These are phyloP conservation scores for Didymella pomorum DNA, from an alignment of 2,329 filamentous ascomycete genomes.

Conservation along the genomic window DNA sequence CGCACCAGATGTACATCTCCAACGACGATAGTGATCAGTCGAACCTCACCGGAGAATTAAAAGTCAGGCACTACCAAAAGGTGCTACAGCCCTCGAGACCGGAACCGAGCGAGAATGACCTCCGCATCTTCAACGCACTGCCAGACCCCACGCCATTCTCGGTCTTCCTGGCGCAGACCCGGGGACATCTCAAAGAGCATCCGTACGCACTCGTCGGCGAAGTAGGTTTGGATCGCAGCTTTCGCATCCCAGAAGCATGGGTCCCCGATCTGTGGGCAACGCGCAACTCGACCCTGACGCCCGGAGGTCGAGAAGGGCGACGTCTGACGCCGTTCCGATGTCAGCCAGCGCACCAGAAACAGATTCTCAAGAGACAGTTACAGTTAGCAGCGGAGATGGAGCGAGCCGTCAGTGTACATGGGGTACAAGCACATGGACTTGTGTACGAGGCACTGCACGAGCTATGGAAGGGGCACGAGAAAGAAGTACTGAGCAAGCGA, in stretches of 20 bases:
- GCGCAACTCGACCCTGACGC: constrained; percentile 64
- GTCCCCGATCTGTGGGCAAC: constrained; percentile 51
- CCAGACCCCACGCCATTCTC: constrained; percentile 69
- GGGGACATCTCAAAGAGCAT: constrained; percentile 62
- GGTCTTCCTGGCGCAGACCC: constrained; percentile 65
- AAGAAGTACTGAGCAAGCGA: constrained; percentile 65
- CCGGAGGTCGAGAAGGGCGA: constrained; percentile 74
- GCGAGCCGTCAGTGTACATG: constrained; percentile 73
- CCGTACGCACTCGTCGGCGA: constrained; percentile 77
- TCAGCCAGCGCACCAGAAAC: constrained; percentile 71
- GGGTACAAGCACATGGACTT: constrained; percentile 78
- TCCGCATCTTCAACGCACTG: constrained; percentile 56
- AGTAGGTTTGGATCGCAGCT: constrained; percentile 78
- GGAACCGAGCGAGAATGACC: constrained; percentile 50
- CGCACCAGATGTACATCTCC: constrained; percentile 71
- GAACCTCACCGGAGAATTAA: constrained; percentile 53
- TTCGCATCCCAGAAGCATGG: constrained; percentile 73
- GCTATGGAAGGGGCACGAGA: constrained; percentile 76
- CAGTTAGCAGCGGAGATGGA: constrained; percentile 72
- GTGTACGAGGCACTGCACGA: constrained; percentile 70
- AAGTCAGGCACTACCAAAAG: constrained; percentile 69
- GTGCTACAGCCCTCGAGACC: constrained; percentile 64
- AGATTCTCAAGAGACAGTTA: constrained; percentile 73
- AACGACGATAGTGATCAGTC: constrained; percentile 47
- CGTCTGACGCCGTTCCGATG: constrained; percentile 73